phyloP scores from a whole-genome alignment of 495 filamentous ascomycete species.

The Friedmanniomyces simplex region DNA sequence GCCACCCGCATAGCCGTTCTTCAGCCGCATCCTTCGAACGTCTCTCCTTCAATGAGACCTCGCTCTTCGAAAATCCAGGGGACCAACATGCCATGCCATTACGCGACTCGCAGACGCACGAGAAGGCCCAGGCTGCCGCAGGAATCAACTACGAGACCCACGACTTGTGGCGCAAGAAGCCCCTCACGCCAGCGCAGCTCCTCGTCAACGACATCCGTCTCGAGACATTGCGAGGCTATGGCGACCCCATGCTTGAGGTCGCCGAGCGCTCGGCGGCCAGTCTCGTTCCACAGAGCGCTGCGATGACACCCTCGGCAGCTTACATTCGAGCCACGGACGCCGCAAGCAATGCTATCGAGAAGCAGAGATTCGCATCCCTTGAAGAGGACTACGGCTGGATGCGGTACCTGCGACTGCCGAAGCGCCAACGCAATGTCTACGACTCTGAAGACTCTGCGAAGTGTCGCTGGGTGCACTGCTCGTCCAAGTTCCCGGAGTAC shows the following conservation, averaged over 20 bases:
- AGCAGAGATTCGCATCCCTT: constrained; percentile 22
- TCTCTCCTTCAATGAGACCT: neutral
- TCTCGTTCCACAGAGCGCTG: constrained; percentile 21
- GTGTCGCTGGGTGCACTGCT: constrained; percentile 34
- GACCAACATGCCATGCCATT: neutral
- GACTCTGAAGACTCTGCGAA: constrained; percentile 23
- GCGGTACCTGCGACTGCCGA: constrained; percentile 24
- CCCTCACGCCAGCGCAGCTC: constrained; percentile 29
- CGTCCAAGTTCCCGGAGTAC: constrained; percentile 32
- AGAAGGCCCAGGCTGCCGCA: neutral
- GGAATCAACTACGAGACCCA: constrained; percentile 25
- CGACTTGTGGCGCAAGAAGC: constrained; percentile 27
- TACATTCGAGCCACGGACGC: constrained; percentile 12
- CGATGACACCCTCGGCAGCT: neutral
- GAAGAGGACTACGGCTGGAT: constrained; percentile 33
- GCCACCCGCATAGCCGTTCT: neutral
- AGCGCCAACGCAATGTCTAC: constrained; percentile 18
- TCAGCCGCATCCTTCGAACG: neutral
- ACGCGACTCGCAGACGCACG: neutral
- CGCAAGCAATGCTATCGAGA: constrained; percentile 24
- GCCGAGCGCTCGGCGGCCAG: constrained; percentile 25
- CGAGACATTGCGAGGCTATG: constrained; percentile 17
- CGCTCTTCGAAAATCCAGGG: too few species aligned
- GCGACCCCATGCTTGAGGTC: constrained; percentile 27
- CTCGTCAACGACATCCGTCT: constrained; percentile 31